Base-by-base conservation (phyloP, 1,284 basidiomycete species). In the Xerocomus nothofagi region DNA sequence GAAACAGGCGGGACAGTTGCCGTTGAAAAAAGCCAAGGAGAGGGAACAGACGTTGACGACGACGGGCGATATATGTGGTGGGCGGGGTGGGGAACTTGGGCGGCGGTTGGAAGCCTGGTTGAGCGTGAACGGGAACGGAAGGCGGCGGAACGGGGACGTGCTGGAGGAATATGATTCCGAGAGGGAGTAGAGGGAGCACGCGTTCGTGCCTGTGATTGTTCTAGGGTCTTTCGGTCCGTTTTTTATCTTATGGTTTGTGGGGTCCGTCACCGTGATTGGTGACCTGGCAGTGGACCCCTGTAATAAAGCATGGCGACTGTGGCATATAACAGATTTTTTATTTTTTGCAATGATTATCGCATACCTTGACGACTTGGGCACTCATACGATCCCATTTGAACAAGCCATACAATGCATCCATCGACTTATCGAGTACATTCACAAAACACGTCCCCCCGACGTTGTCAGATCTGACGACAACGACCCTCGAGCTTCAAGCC, bases 51-150 rank as follows among this genome's bases (percentile, higher is more conserved):
- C 81, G 72, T 67, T 89, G 59, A 76, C 81, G 51, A 79, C 74
- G 40, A 82, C 79, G 17, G 86, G 86, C 0, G 87, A 88, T 63
- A 77, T 83, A 20, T 88, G 86, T 61, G 86, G 86, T 37, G 86
- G 87, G 27, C 75, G 83, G 6, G 86, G 86, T 0, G 87, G 86
- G 5, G 86, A 89, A 70, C 70, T 89, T 6, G 86, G 86, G 21
- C 69, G 84, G 41, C 67, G 86, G 47, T 67, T 89, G 44, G 87
- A 89, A 65, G 86, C 84, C 33, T 86, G 85, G 82, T 68, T 89
- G 57, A 77, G 68, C 20, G 51, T 55, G 15, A 54, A 56, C 23
- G 56, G 44, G 40, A 49, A 67, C 6, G 56, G 50, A 9, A 29
- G 17, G 14, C 54, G 58, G 27, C 39, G 50, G 33, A 1, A 15